These are phyloP conservation scores for Pseudocohnilembus persalinus DNA, from an alignment of 169 alveolate species.

Conservation along the genomic window DNA sequence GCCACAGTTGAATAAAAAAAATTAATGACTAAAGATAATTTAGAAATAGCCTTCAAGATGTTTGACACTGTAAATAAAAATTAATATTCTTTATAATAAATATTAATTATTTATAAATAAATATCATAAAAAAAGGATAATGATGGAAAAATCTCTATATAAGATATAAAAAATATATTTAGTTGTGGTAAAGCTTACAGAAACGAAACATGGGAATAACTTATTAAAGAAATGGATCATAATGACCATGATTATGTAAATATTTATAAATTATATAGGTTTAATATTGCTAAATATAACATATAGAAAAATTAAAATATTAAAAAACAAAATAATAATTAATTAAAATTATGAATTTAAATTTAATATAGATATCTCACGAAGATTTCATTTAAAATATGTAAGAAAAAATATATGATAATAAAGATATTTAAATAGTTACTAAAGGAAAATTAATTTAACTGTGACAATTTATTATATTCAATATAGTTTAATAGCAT, in stretches of 20 bases:
- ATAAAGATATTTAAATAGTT: no score
- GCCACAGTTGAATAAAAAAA: neutral
- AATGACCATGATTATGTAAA: neutral
- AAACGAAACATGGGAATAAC: neutral
- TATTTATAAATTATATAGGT: neutral
- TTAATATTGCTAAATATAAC: no score
- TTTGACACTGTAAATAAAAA: neutral
- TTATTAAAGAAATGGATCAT: neutral
- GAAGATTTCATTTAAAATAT: neutral
- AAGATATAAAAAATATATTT: neutral
- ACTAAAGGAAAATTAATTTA: no score
- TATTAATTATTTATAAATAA: no score
- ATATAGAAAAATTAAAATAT: no score
- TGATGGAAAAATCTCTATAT: neutral
- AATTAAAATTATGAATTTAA: no score
- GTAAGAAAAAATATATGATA: no score
- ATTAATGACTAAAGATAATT: neutral
- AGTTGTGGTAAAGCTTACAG: neutral
- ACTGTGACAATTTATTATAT: no score
- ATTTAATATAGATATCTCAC: neutral
- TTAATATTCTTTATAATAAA: neutral
- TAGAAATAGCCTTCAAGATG: neutral
- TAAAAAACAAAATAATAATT: no score
- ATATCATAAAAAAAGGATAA: neutral
- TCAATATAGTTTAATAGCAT: no score